These are phyloP conservation scores for Rubus idaeus DNA, from an alignment of 306 rosid genomes.

Conservation along the genomic window DNA sequence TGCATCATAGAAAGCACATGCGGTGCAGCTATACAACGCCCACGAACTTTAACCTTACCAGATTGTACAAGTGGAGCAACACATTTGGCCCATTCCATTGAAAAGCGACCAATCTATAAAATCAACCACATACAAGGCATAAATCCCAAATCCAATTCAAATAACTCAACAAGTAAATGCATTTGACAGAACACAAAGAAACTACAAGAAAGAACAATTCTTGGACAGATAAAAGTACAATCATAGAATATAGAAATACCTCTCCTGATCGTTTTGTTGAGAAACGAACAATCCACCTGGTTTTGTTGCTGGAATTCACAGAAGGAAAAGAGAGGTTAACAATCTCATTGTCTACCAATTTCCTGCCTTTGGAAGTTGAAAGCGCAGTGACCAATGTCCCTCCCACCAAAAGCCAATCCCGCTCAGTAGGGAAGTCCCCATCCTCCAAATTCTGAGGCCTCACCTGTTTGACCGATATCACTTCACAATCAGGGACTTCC, in stretches of 20 bases:
- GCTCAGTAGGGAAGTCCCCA: constrained; percentile 62
- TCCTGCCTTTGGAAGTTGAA: constrained; percentile 66
- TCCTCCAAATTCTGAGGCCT: constrained; percentile 41
- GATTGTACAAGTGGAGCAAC: constrained; percentile 60
- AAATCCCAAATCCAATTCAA: background rate
- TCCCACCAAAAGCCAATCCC: constrained; percentile 66
- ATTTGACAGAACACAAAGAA: background rate
- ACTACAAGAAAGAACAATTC: background rate
- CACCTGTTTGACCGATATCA: background rate
- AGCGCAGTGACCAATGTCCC: constrained; percentile 54
- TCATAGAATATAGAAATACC: constrained; percentile 24
- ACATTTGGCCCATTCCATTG: constrained; percentile 81
- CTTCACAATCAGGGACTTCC: constrained; percentile 12
- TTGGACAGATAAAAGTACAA: background rate
- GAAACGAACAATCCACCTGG: constrained; percentile 64
- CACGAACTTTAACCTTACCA: constrained; percentile 53
- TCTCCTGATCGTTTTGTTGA: constrained; percentile 80
- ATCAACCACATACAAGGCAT: background rate
- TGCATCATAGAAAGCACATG: constrained; percentile 60
- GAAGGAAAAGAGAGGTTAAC: constrained; percentile 52
- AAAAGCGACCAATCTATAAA: constrained; percentile 78
- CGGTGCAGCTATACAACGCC: constrained; percentile 68
- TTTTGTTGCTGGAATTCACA: constrained; percentile 27
- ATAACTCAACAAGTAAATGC: background rate
- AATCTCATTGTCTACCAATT: constrained; percentile 74